These are phyloP conservation scores for Sphenostylis stenocarpa DNA, from an alignment of 306 rosid genomes.

Conservation along the genomic window DNA sequence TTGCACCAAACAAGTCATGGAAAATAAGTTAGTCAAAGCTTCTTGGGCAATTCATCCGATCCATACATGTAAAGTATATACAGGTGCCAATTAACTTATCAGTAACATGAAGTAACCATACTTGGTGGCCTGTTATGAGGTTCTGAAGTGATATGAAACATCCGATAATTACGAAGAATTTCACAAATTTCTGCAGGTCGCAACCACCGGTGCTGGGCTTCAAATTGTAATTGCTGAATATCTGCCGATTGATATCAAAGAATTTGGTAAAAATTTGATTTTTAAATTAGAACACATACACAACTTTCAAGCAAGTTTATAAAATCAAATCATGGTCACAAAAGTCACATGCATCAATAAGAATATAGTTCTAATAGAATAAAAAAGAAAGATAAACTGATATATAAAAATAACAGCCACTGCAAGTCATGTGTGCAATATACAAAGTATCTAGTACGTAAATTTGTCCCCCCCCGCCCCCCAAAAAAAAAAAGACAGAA, in stretches of 20 bases:
- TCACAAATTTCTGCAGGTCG: slow-evolving; percentile 97
- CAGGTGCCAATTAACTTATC: background rate
- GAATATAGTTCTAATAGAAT: background rate
- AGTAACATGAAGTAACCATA: slow-evolving; percentile 46
- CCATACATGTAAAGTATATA: background rate
- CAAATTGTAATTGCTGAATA: slow-evolving; percentile 61
- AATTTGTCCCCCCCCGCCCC: background rate
- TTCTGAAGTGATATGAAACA: slow-evolving; percentile 71
- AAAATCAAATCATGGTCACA: slow-evolving; percentile 17
- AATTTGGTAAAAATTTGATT: slow-evolving; percentile 8
- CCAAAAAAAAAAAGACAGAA: background rate
- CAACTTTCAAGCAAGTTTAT: slow-evolving; percentile 12
- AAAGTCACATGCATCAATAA: slow-evolving; percentile 9
- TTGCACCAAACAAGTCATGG: slow-evolving; percentile 7
- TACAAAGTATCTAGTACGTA: slow-evolving; percentile 12
- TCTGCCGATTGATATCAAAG: slow-evolving; percentile 52
- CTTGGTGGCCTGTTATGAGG: slow-evolving; percentile 88
- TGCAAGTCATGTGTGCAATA: background rate
- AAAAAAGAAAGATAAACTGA: background rate
- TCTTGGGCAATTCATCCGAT: slow-evolving; percentile 1
- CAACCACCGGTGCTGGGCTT: slow-evolving; percentile 90
- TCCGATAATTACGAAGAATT: slow-evolving; percentile 72
- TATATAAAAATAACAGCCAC: background rate
- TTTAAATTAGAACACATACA: background rate
- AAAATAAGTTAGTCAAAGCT: slow-evolving; percentile 7